These are phyloP conservation scores for Teratosphaeria nubilosa DNA, from an alignment of 2,329 filamentous ascomycete species.

Conservation along the genomic window DNA sequence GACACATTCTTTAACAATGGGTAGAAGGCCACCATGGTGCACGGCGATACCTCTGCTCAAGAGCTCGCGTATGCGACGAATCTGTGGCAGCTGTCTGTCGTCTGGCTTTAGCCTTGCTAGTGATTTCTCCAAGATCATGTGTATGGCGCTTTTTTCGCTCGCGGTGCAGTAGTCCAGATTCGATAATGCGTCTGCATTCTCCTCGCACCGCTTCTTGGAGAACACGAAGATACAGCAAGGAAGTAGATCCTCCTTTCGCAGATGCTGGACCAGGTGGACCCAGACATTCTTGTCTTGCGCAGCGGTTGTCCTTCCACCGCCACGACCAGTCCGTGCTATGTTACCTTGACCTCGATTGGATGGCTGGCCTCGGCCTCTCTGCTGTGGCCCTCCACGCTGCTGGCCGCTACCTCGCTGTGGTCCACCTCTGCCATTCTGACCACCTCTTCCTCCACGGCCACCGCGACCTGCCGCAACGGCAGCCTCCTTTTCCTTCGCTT, in stretches of 20 bases:
- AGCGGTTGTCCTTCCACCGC: constrained; percentile 75
- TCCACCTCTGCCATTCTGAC: constrained; percentile 45
- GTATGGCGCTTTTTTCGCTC: constrained; percentile 87
- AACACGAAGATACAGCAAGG: constrained; percentile 97
- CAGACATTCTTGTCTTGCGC: constrained; percentile 94
- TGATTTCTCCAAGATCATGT: constrained; percentile 96
- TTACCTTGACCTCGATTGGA: constrained; percentile 59
- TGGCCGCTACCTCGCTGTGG: constrained; percentile 44
- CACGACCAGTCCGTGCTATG: constrained; percentile 78
- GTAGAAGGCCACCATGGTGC: constrained; percentile 86
- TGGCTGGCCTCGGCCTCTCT: constrained; percentile 47
- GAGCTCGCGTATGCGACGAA: constrained; percentile 75
- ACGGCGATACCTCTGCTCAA: constrained; percentile 85
- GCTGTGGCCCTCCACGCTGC: constrained; percentile 35
- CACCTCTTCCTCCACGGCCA: constrained; percentile 43
- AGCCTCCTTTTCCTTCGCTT: constrained; percentile 35
- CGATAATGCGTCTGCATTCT: constrained; percentile 88
- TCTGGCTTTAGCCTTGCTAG: constrained; percentile 84
- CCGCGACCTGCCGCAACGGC: constrained; percentile 43
- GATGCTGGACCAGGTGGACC: constrained; percentile 88
- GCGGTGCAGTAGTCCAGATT: constrained; percentile 94
- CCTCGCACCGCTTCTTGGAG: constrained; percentile 93
- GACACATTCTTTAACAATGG: constrained; percentile 95
- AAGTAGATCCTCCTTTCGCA: constrained; percentile 76
- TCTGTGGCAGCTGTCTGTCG: constrained; percentile 83